Evolutionary conservation across 805 yeast genomes (phyloP), one percentile per base, ranked within the genome.

Genomic region (Jamesozyma piceae): DNA sequence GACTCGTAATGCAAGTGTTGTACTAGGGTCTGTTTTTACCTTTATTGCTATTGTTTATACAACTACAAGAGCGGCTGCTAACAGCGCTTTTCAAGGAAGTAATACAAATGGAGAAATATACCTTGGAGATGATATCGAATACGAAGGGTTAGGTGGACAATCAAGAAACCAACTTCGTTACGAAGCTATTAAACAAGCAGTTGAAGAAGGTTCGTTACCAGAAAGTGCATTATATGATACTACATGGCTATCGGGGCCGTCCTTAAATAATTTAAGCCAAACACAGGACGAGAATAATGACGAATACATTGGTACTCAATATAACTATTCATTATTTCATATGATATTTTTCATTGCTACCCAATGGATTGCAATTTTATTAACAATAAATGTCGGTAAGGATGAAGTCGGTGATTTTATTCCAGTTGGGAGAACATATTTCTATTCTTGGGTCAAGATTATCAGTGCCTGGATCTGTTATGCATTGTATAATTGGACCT

Each of bases 351-450:
- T 92, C 60, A 69, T 92, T 47, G 98, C 98, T 0, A 90, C 98
- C 1, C 97, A 90, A 62, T 94, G 95, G 76, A 88, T 89, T 35
- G 96, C 97, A 1, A 87, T 96, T 0, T 69, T 92, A 46, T 71
- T 92, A 43, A 92, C 98, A 0, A 84, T 90, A 64, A 90, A 89
- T 56, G 97, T 92, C 28, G 79, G 84, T 39, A 80, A 77, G 45
- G 92, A 82, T 54, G 82, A 80, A 47, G 74, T 77, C 41, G 95
- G 95, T 3, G 92, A 87, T 46, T 92, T 92, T 55, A 80, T 87
- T 10, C 98, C 98, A 0, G 97, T 92, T 8, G 99, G 99, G 0
- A 72, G 98, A 56, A 90, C 98, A 0, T 89, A 90, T 63, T 92
- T 90, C 60, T 82, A 90, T 51, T 78, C 95, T 4, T 88, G 96